Evolutionary conservation across 768 basidiomycete species (phyloP), one percentile per base, ranked within the genome.

Genomic region (Termitomyces sp.): DNA sequence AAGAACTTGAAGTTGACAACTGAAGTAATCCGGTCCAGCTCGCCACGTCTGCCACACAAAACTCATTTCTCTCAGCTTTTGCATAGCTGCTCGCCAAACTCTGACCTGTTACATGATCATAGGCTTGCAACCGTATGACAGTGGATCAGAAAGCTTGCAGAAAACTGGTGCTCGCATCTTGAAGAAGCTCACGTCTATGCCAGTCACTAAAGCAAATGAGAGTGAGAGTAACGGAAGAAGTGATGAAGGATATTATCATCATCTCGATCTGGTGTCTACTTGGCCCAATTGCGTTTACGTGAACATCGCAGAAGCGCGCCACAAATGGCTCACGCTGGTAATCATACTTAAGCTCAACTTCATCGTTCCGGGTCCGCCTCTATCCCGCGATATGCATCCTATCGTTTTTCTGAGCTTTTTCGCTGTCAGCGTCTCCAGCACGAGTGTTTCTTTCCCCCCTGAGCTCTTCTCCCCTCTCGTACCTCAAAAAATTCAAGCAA

Each of bases 401-500:
- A 24, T 16, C 16, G 1, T 11, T 54, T 15, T 38, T 53, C 20
- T 24, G 15, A 39, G 53, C 38, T n/a, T 55, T 54, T 4, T 54
- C 24, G 15, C 18, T 40, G 20, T 40, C 39, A n/a, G 16, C 16
- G 11, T 24, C 35, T 39, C 16, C n/a, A 53, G 42, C 28, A 35
- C 32, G 42, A 56, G 40, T n/a, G 55, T 36, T 18, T n/a, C 13
- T 28, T 3, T 39, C 15, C 49, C 57, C 38, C 32, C 36, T 9
- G 39, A 87, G 64, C 79, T 90, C 13, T 88, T 83, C 74, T 88
- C 85, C 4, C 74, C 82, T 1, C 75, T 86, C 39, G 76, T 89
- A 50, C 77, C 83, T 0, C 75, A 80, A 57, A 91, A 90, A 71
- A 70, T 88, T 15, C 76, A 84, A 22, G 76, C 76, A 18, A 84